Evolutionary conservation across 306 rosid genomes (phyloP), one percentile per base, ranked within the genome.

Genomic region (Gastrolobium villosum): DNA sequence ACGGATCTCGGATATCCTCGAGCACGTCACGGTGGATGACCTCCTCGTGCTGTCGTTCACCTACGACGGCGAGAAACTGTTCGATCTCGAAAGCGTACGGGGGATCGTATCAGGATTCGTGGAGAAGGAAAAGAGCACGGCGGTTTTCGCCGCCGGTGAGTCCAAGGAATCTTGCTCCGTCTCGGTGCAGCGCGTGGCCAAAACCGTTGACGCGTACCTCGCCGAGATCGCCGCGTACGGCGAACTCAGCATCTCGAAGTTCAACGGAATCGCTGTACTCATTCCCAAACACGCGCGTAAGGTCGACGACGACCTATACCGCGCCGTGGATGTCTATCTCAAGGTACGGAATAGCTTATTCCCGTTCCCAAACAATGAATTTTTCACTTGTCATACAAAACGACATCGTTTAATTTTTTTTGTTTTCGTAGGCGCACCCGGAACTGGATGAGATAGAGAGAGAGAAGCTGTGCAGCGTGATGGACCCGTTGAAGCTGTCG

Each of bases 401-500:
- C 72, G 15, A 49, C 43, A 5, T 3, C 41, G 55, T 39, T 50
- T 76, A 75, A 48, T 74, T 45, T 41, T 44, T 31, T 40, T 0
- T n/a, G 20, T 7, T 35, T 7, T 7, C 35, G 56, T 79, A 93
- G 97, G 81, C 97, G 35, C 97, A 90, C 54, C 92, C 97, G 6
- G 80, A 93, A 49, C 88, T 89, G 13, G 97, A 93, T 46, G 97
- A 93, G 86, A 87, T 90, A 59, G 96, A 90, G 75, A 81, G 90
- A 37, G 97, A 93, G 76, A 93, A 90, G 69, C 91, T 82, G n/a
- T 93, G 97, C 70, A 89, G 96, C 34, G 94, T 87, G 79, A 87
- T 93, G 94, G 92, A 93, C 37, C 81, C 96, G 0, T 56, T 93
- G 81, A 93, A 89, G 77, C 85, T 93, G 5, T 90, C 96, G 0